These are phyloP conservation scores for Candida sithepensis DNA, from an alignment of 805 yeast genomes.

Conservation along the genomic window DNA sequence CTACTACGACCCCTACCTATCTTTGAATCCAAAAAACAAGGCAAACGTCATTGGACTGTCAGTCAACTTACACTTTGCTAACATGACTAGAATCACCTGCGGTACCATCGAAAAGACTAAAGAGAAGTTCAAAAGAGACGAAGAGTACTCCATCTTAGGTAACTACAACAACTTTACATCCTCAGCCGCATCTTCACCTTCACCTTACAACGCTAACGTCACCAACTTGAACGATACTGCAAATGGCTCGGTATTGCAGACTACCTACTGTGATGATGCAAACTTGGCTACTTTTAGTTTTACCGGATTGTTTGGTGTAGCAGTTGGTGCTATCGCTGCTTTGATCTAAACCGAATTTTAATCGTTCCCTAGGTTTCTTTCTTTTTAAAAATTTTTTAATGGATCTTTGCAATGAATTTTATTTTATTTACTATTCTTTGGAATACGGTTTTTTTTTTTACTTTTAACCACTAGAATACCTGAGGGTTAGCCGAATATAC, in stretches of 20 bases:
- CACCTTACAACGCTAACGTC: not conserved
- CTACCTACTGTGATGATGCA: conserved; percentile 22
- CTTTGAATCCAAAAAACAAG: conserved; percentile 52
- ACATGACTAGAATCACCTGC: conserved; percentile 58
- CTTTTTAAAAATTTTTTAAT: not conserved
- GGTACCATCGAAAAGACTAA: conserved; percentile 46
- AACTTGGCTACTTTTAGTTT: conserved; percentile 11
- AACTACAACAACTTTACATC: not conserved
- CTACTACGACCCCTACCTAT: conserved; percentile 62
- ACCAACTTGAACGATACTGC: not conserved
- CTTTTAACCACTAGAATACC: too few species aligned
- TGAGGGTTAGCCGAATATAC: too few species aligned
- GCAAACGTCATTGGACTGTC: conserved; percentile 61
- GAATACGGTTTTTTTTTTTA: not conserved
- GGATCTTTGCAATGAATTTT: not conserved
- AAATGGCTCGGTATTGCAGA: conserved; percentile 13
- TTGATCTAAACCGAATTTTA: conserved; percentile 11
- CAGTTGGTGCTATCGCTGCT: conserved; percentile 23
- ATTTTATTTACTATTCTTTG: not conserved
- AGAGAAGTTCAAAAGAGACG: conserved; percentile 24
- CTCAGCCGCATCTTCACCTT: not conserved
- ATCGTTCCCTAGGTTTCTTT: not conserved
- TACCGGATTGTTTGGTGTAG: conserved; percentile 19
- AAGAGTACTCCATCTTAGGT: conserved; percentile 12
- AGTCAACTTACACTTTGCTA: conserved; percentile 52